Evolutionary conservation across 2,329 filamentous ascomycete genomes (phyloP), one percentile per base, ranked within the genome.

Genomic region (Colletotrichum abscissum): DNA sequence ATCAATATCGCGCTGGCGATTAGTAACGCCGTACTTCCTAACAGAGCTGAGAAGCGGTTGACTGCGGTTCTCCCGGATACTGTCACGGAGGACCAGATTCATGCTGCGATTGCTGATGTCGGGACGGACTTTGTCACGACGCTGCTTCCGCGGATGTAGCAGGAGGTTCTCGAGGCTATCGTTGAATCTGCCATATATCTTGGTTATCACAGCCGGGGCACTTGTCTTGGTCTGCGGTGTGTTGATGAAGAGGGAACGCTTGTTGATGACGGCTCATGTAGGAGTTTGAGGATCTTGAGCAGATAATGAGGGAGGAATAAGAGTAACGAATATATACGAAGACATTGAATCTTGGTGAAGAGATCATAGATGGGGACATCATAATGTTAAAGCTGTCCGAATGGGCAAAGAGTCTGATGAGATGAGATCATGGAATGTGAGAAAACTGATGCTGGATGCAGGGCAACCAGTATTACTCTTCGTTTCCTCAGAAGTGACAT

Each of bases 131-230:
- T 75, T 26, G 54, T 75, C 8, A 55, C 42, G 12, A 63, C 59
- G 4, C 60, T 78, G 54, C 66, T 63, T 6, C 54, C 63, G 4
- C 73, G 77, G 19, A 76, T 69, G 26, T 76, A 76, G 64, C 60
- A 65, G 12, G 67, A 75, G 16, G 76, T 78, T 3, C 64, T 78
- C 12, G 73, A 76, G 6, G 79, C 76, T 7, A 80, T 81, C 52
- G 76, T 80, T 75, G 19, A 69, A 66, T 58, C 24, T 72, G 35
- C 65, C 71, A 2, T 77, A 75, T 56, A 74, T 74, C 19, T 52
- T 76, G 8, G 78, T 85, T 5, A 77, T 87, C 5, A 70, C 85
- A 1, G 85, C 81, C 2, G 76, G 83, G 9, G 84, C 84, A 2
- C 76, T 78, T 8, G 83, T 83, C 5, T 75, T 78, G 1, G 80